phyloP scores from a whole-genome alignment of 305 asterid genomes.

The Nicotiana rustica region DNA sequence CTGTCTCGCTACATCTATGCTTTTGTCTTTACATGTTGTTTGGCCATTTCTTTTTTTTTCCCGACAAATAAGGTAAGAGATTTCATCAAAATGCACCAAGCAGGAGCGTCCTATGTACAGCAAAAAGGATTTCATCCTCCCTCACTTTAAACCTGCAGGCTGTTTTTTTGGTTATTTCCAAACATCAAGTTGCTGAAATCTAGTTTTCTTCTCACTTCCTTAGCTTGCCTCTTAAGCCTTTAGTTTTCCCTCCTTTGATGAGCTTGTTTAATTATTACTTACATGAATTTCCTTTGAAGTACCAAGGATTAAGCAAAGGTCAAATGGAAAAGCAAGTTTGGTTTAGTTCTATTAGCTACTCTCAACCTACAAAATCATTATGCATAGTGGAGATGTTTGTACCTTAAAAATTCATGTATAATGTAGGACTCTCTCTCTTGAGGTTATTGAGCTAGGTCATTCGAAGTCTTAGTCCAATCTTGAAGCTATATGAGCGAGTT shows the following conservation, averaged over 20 bases:
- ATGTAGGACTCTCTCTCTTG: background rate
- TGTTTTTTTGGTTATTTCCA: background rate
- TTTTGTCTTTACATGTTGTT: background rate
- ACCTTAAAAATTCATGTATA: background rate
- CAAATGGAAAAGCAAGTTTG: background rate
- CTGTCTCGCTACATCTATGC: background rate
- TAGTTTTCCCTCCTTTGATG: background rate
- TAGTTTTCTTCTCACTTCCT: background rate
- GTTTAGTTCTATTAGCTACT: background rate
- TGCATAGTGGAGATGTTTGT: background rate
- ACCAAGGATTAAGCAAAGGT: background rate
- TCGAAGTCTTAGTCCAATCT: constrained; percentile 14
- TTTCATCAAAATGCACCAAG: too few relatives aligned
- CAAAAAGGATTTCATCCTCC: too few relatives aligned
- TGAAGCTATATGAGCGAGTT: background rate
- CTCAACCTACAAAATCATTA: background rate
- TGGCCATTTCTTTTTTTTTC: background rate
- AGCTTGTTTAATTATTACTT: background rate
- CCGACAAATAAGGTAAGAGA: too few relatives aligned
- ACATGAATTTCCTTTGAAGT: constrained; percentile 7
- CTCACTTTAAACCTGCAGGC: too few relatives aligned
- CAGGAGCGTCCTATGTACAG: too few relatives aligned
- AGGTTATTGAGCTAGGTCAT: background rate
- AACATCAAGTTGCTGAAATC: background rate
- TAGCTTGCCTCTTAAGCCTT: background rate